Evolutionary conservation across 1,284 basidiomycete genomes (phyloP).

Genomic region (Xanthoconium separans): DNA sequence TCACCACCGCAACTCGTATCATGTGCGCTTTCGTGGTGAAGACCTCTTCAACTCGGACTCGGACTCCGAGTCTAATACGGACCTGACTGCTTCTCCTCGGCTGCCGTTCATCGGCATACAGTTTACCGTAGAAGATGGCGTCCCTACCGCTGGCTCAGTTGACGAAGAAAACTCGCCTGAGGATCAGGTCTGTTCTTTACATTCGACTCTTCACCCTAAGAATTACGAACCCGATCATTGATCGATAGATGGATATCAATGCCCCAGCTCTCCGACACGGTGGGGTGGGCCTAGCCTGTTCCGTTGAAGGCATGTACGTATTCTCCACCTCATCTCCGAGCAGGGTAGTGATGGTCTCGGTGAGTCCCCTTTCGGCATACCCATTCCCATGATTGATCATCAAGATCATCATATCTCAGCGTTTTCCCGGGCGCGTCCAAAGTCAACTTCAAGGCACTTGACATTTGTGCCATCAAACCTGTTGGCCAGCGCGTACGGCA

Average conservation of each 20-base stretch:
- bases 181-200: constrained; percentile 13
- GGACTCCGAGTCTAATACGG: neutral
- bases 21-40: too few species aligned
- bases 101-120: neutral
- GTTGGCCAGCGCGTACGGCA: constrained; percentile 59
- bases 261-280: constrained; percentile 4
- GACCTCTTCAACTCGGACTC: too few species aligned
- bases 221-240: neutral
- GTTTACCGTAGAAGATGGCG: neutral
- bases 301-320: constrained; percentile 46
- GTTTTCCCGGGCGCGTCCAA: constrained; percentile 47
- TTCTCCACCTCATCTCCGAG: constrained; percentile 53
- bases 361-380: constrained; percentile 18
- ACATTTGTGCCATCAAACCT: constrained; percentile 43
- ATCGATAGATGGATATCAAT: constrained; percentile 25
- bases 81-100: constrained; percentile 2
- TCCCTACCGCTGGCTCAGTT: neutral
- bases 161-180: constrained; percentile 1
- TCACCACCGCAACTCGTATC: too few species aligned
- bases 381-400: constrained; percentile 31
- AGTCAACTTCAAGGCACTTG: constrained; percentile 51
- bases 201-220: neutral
- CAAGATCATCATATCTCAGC: constrained; percentile 56
- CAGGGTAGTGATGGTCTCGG: constrained; percentile 50
- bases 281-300: constrained; percentile 25